Evolutionary conservation across 441 rosid species (phyloP), one percentile per base, ranked within the genome.

Genomic region (Hura crepitans): DNA sequence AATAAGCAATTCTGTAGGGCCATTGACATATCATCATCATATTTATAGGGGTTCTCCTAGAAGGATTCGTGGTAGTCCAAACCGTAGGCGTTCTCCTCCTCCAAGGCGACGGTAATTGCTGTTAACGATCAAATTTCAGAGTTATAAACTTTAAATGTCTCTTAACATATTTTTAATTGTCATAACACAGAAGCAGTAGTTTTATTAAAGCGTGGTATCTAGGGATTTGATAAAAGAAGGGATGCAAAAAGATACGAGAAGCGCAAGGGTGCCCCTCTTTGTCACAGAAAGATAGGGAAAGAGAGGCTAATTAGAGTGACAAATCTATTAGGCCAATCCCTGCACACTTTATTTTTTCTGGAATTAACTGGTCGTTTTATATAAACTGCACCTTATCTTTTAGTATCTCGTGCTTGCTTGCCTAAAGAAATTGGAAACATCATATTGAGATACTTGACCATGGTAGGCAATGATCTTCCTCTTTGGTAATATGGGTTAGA

Each of bases 41-140:
- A 62, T 35, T 71, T 71, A n/a, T n/a, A 89, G 96, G 86, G 72
- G 80, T 62, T 89, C 98, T 75, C 96, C 98, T 43, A 83, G 95
- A 73, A 95, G 98, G 80, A 81, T 83, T 55, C 93, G 92, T 73
- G 96, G 95, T 62, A 92, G 97, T 76, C 99, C 98, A 71, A 60
- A 85, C 28, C 91, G 97, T 23, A 91, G 99, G 72, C 94, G 93
- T 73, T 90, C 97, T 75, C 97, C 98, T 65, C 90, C 96, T 80
- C 85, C 78, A 55, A 88, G 98, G 80, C 88, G 95, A 75, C 89
- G 99, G 99, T 95, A 81, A 78, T 70, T 22, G 22, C 60, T 28
- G 33, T 53, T 74, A 13, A 45, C 65, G 43, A 13, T 20, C 25
- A 66, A 56, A 66, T 53, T n/a, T 0, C 17, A 22, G 50, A 4